Evolutionary conservation across 129 eudicot genomes (phyloP), one percentile per base, ranked within the genome.

Genomic region (Rutidosis leptorrhynchoides): DNA sequence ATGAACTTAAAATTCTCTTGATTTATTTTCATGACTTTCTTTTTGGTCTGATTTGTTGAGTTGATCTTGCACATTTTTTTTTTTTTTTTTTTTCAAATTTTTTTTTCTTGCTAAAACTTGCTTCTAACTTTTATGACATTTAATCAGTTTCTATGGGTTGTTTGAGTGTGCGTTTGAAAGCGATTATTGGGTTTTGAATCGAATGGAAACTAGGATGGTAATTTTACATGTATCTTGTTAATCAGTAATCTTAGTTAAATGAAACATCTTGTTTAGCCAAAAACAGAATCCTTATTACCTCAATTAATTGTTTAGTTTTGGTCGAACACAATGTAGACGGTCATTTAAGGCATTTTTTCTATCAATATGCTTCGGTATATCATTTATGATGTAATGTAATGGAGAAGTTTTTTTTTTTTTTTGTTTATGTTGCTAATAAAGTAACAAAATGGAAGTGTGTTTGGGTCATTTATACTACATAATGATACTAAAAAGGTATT

Each of bases 101-200:
- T 5, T 51, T 15, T 4, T 5, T 51, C 10, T 52, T 62, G 62
- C 49, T 54, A 54, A 21, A 32, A 74, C 15, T 75, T 75, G 35
- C 56, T 15, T 33, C 11, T 42, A 30, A 28, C 16, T 56, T 48
- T 35, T 37, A 55, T 65, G 58, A 56, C 20, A 43, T 65, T 51
- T 9, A 24, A 52, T 70, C 46, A 28, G 22, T 58, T 58, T 26
- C 12, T 33, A 23, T 53, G 15, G n/a, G 33, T 56, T 25, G 59
- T 1, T 28, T 54, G 28, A 4, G 60, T 29, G 59, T 54, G 51
- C 23, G 25, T 16, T 33, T 55, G 29, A 33, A 28, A 48, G 43
- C 20, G 71, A 49, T 6, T 49, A 5, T 9, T 20, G 26, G 7
- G 45, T 49, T 35, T 58, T 12, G 14, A 28, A 17, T 28, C 21